A percentile compares a stretch with the other conserved stretches of the same genome.
These are phyloP conservation scores for Puccinia horiana DNA, from an alignment of 1,284 basidiomycete genomes.

Conservation along the genomic window DNA sequence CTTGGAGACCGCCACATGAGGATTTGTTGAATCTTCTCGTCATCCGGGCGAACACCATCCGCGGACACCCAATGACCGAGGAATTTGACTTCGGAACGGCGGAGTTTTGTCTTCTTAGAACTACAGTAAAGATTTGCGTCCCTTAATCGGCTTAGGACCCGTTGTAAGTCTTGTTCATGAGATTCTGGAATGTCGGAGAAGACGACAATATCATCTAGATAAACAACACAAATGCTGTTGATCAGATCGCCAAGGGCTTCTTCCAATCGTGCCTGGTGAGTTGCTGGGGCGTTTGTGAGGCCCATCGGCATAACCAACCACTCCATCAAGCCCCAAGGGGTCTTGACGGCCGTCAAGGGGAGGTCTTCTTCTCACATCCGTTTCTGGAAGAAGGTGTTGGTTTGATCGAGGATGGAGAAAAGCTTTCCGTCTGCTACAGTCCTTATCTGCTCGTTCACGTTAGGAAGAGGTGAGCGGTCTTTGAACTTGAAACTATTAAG, in stretches of 20 bases:
- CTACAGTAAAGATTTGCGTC: constrained; percentile 28
- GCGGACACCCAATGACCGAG: constrained; percentile 25
- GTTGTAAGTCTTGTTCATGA: neutral
- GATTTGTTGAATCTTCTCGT: neutral
- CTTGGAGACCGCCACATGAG: neutral
- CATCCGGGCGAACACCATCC: neutral
- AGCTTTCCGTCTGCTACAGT: neutral
- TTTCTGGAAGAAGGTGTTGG: constrained; percentile 17
- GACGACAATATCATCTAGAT: constrained; percentile 14
- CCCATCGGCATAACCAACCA: constrained; percentile 59
- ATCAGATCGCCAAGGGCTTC: constrained; percentile 36
- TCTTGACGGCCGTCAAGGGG: neutral
- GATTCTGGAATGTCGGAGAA: neutral
- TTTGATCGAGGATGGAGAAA: neutral
- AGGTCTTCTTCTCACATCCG: constrained; percentile 3
- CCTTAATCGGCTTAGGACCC: neutral
- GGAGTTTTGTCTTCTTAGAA: neutral
- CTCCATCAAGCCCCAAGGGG: constrained; percentile 8
- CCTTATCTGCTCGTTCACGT: neutral
- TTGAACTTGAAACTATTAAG: neutral
- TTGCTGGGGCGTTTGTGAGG: constrained; percentile 56
- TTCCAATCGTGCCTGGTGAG: constrained; percentile 47
- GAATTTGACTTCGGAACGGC: neutral
- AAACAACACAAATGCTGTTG: neutral
- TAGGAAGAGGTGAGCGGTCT: constrained; percentile 18